Conservation (phyloP, 2,329 filamentous ascomycete genomes). For the Apiospora hydei region DNA sequence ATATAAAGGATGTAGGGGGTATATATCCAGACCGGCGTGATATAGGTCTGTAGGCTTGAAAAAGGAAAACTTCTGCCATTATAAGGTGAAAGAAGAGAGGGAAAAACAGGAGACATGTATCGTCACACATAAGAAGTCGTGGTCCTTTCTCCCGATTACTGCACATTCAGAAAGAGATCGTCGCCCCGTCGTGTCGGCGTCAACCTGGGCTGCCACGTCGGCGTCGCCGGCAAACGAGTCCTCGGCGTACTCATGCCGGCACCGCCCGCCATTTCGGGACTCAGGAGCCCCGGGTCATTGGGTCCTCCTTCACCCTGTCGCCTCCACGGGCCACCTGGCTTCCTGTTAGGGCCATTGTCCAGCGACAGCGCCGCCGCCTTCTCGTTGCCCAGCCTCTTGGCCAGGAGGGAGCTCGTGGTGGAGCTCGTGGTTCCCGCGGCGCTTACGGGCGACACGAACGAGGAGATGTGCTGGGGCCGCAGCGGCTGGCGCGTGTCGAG, state of each 20-base stretch:
- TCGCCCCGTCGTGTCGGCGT: slow-evolving; percentile 73
- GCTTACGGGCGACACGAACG: slow-evolving; percentile 37
- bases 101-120: background rate
- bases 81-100: background rate
- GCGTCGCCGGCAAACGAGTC: slow-evolving; percentile 51
- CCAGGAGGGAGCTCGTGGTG: slow-evolving; percentile 53
- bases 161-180: slow-evolving; percentile 67
- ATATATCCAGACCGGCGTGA: background rate
- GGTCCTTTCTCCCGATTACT: slow-evolving; percentile 41
- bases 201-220: slow-evolving; percentile 68
- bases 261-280: slow-evolving; percentile 30
- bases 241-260: slow-evolving; percentile 32
- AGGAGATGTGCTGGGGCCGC: slow-evolving; percentile 33
- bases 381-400: slow-evolving; percentile 59
- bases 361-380: slow-evolving; percentile 56
- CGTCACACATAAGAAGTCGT: background rate
- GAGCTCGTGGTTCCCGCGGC: slow-evolving; percentile 38
- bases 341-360: slow-evolving; percentile 34
- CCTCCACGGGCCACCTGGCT: slow-evolving; percentile 38
- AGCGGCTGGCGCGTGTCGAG: slow-evolving; percentile 26
- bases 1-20: background rate
- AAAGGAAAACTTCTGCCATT: background rate
- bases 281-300: slow-evolving; percentile 30
- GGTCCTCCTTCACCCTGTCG: slow-evolving; percentile 27
- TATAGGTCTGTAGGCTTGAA: background rate